Evolutionary conservation across 2,329 filamentous ascomycete species (phyloP), one percentile per base, ranked within the genome.

Genomic region (Aspergillus cejpii): DNA sequence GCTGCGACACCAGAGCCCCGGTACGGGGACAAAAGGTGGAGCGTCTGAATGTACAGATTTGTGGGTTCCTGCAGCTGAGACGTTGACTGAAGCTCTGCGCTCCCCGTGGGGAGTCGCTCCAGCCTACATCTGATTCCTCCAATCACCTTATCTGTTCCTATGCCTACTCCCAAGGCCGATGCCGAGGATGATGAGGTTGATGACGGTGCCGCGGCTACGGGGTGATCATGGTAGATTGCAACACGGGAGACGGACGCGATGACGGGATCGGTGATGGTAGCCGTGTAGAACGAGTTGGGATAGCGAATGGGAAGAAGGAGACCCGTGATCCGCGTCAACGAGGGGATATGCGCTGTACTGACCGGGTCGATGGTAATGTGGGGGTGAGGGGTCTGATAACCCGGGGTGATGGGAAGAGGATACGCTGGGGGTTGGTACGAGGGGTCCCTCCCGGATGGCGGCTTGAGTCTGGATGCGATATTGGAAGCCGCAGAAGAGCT

Each of bases 291-390:
- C 14, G 69, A 72, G 37, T 75, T 72, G 2, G 77, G 74, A 57
- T 84, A 84, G 42, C 76, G 72, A 45, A 83, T 77, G 5, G 80
- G 80, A 1, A 84, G 70, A 1, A 81, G 71, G 3, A 81, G 65
- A 43, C 72, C 68, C 40, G 76, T 81, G 23, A 83, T 74, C 14
- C 75, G 75, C 55, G 74, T 76, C 59, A 81, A 72, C 6, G 74
- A 72, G 15, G 74, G 71, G 28, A 83, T 68, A 55, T 79, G 74
- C 19, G 69, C 68, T 27, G 71, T 69, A n/a, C 70, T 73, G 40
- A 81, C 69, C 2, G 73, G 65, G 2, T 74, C 68, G 37, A 83
- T 64, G 19, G 74, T 70, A 48, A 81, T 72, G 51, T 79, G 75
- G 7, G 73, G 65, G 44, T 70, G 67, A 44, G 65, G 58, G 45